These are phyloP conservation scores for Orbilia ellipsospora DNA, from an alignment of 2,329 filamentous ascomycete species.

Conservation along the genomic window DNA sequence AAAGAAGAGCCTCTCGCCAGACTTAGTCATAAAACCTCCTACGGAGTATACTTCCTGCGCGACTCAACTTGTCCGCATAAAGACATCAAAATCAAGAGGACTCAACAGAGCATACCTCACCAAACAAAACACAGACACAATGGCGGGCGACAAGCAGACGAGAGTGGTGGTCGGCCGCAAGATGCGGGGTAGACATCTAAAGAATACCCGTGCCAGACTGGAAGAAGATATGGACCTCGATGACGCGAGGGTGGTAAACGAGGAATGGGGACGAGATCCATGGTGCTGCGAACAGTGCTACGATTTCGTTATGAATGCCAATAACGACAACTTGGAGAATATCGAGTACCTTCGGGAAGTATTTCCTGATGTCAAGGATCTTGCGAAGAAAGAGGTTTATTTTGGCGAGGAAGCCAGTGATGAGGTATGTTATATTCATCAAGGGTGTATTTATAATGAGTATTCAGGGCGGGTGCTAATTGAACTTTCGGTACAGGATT, in stretches of 20 bases:
- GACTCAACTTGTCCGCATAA: neutral
- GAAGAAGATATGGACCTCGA: conserved; percentile 42
- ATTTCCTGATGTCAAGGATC: conserved; percentile 8
- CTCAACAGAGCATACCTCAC: neutral
- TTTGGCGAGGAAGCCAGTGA: conserved; percentile 23
- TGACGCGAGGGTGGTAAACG: conserved; percentile 26
- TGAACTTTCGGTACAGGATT: conserved; percentile 16
- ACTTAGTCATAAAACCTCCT: too few species aligned
- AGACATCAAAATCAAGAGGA: neutral
- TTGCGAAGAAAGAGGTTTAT: neutral
- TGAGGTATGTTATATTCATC: conserved; percentile 13
- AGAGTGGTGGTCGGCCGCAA: conserved; percentile 13
- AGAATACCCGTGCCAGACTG: conserved; percentile 10
- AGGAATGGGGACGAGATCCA: neutral
- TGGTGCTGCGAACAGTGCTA: too few species aligned
- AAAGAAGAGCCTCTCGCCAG: neutral
- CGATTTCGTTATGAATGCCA: neutral
- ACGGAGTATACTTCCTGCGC: neutral
- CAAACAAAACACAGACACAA: neutral
- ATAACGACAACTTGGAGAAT: neutral
- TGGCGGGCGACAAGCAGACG: conserved; percentile 4
- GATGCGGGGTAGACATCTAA: conserved; percentile 15
- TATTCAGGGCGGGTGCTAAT: conserved; percentile 4
- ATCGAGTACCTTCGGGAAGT: conserved; percentile 15
- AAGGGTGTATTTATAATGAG: neutral